Evolutionary conservation across 2,329 filamentous ascomycete species (phyloP), one percentile per base, ranked within the genome.

Genomic region (Thyridium curvatum): DNA sequence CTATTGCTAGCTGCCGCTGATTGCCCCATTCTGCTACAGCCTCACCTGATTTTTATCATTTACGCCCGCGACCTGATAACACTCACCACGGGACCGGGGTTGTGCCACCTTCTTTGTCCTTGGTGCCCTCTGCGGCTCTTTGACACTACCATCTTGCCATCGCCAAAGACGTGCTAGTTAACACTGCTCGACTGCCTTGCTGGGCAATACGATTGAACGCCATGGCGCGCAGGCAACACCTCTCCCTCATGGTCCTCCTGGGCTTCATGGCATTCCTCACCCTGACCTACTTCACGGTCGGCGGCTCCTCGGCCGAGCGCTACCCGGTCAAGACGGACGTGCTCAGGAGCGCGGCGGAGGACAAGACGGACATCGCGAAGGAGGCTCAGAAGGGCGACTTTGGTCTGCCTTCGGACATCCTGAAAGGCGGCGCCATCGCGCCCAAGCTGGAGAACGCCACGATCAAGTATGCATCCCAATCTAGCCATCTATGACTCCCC

Each of bases 361-460:
- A 32, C 43, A 41, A 34, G 41, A 41, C 10, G 30, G 37, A 35
- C 48, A 39, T 42, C 46, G 12, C 43, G 8, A 32, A 43, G 43
- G 49, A 44, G 32, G 42, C 41, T 28, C 39, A 47, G 37, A 49
- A 48, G 40, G 41, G 43, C 10, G 53, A 51, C 14, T 47, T 68
- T 16, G 68, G 69, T 38, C 51, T 77, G 21, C 62, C 74, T 2
- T 59, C 65, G 18, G 60, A 60, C 32, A 60, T 83, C 14, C 66
- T 88, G 16, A 69, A 72, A 14, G 85, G 84, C 40, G 78, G 78
- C 40, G 82, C 80, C 4, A 91, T 89, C 52, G 86, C 86, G 37
- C 82, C 85, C 2, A 89, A 87, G 62, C 68, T 93, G 38, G 86
- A 86, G 54, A 93, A 93, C 62, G 85, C 83, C 43, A 93, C 86